Percentiles rank a stretch among this genome's conserved stretches.
These are phyloP conservation scores for Candolleomyces efflorescens DNA, from an alignment of 768 basidiomycete genomes.

Conservation along the genomic window DNA sequence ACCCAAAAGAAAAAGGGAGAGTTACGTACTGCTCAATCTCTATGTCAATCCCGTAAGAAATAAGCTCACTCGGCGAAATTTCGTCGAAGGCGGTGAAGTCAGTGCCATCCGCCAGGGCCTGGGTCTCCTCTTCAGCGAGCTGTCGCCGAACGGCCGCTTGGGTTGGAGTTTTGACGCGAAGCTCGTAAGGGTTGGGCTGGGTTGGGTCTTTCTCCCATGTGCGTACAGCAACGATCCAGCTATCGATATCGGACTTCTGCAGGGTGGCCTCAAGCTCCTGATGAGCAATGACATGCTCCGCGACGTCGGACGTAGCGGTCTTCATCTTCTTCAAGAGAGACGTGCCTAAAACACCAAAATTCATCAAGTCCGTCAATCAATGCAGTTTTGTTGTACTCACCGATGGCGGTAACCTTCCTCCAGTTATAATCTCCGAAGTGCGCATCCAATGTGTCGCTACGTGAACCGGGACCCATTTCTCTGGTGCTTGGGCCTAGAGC, in stretches of 20 bases:
- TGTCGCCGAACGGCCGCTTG: too few relatives aligned
- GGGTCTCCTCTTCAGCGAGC: too few relatives aligned
- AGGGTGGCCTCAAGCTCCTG: slow-evolving; percentile 8
- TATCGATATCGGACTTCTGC: not conserved
- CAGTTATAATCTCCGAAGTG: slow-evolving; percentile 27
- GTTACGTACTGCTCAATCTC: not conserved
- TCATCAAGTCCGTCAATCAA: not conserved
- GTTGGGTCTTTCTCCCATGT: slow-evolving; percentile 20
- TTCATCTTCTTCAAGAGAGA: slow-evolving; percentile 6
- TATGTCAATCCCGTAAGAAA: not conserved
- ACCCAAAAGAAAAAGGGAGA: not conserved
- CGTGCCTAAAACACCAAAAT: not conserved
- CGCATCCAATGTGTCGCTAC: slow-evolving; percentile 21
- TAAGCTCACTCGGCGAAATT: not conserved
- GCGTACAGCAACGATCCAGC: slow-evolving; percentile 16
- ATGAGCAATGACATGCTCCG: not conserved
- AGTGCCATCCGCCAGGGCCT: too few relatives aligned
- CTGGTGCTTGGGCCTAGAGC: slow-evolving; percentile 22
- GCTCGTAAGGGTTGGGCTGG: slow-evolving; percentile 16
- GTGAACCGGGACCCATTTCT: slow-evolving; percentile 33
- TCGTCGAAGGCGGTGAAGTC: not conserved
- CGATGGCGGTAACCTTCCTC: slow-evolving; percentile 17
- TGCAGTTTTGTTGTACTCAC: not conserved
- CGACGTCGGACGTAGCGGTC: not conserved
- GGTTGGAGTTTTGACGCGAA: too few relatives aligned